A percentile compares a stretch with the other conserved stretches of the same genome.
Conservation (phyloP, 306 rosid species). For the cucumber (Cucumis sativus) region DNA sequence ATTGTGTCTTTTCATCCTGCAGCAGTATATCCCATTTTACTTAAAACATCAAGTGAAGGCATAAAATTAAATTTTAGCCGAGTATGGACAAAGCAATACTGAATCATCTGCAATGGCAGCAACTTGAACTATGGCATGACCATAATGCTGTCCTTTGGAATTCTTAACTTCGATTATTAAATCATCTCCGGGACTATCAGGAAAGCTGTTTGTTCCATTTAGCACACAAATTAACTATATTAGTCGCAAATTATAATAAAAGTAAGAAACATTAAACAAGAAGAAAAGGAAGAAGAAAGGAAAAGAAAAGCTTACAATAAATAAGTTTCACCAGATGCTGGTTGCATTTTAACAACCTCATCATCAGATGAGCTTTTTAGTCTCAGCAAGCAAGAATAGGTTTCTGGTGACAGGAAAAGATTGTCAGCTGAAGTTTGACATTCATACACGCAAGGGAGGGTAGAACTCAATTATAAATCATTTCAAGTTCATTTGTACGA, state of each 20-base stretch:
- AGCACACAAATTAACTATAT: not conserved
- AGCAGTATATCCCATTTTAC: conserved; percentile 8
- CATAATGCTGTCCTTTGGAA: conserved; percentile 78
- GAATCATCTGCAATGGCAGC: conserved; percentile 73
- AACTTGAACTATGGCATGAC: conserved; percentile 71
- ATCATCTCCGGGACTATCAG: conserved; percentile 89
- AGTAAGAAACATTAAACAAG: not conserved
- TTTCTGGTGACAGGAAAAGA: conserved; percentile 44
- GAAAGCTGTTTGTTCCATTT: conserved; percentile 56
- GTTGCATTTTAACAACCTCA: conserved; percentile 69
- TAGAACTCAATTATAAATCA: not conserved
- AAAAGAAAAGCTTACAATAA: conserved; percentile 46
- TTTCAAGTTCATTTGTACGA: not conserved
- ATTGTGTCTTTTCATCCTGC: conserved; percentile 88
- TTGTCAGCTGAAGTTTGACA: not conserved
- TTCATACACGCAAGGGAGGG: not conserved
- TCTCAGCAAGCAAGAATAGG: conserved; percentile 59
- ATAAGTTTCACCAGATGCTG: conserved; percentile 89
- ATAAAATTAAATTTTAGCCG: not conserved
- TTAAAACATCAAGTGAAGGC: not conserved
- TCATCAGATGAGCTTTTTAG: conserved; percentile 73
- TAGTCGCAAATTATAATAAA: not conserved
- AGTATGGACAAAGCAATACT: conserved; percentile 25
- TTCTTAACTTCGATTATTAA: conserved; percentile 73
- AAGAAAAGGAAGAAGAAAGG: not conserved